phyloP scores from a whole-genome alignment of 2,329 filamentous ascomycete species.

The Monosporascus sp. region DNA sequence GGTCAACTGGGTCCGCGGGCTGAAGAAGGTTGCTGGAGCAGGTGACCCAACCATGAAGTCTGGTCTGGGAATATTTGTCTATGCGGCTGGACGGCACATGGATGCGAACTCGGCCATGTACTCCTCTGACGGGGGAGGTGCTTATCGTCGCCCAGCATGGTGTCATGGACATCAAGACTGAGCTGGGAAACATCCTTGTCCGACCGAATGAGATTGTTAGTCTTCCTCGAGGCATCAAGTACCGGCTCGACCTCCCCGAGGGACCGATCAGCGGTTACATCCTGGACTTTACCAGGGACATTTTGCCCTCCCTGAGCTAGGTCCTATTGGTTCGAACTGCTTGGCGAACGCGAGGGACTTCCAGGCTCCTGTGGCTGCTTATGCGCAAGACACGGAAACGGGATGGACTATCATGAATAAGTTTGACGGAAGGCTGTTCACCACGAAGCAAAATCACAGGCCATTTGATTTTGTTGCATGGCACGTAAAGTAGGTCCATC shows the following conservation, averaged over 20 bases:
- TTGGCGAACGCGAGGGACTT: conserved; percentile 63
- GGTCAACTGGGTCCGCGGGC: conserved; percentile 47
- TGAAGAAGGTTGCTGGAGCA: conserved; percentile 70
- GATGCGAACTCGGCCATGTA: conserved; percentile 69
- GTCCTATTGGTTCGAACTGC: conserved; percentile 60
- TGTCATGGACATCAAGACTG: conserved; percentile 68
- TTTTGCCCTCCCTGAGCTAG: conserved; percentile 61
- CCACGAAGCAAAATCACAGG: conserved; percentile 55
- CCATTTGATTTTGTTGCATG: conserved; percentile 69
- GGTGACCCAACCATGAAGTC: conserved; percentile 75
- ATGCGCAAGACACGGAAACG: conserved; percentile 37
- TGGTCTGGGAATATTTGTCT: conserved; percentile 76
- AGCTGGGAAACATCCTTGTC: conserved; percentile 69
- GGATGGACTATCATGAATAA: conserved; percentile 57
- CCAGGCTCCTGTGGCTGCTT: conserved; percentile 53
- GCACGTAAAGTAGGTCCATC: conserved; percentile 59
- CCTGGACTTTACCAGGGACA: conserved; percentile 61
- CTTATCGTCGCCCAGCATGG: conserved; percentile 73
- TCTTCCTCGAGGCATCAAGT: conserved; percentile 68
- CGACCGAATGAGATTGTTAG: conserved; percentile 73
- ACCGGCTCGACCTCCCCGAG: conserved; percentile 60
- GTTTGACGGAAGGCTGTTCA: conserved; percentile 55
- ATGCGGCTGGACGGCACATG: conserved; percentile 76
- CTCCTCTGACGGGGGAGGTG: conserved; percentile 76
- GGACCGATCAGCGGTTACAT: conserved; percentile 53